These are phyloP conservation scores for Cylindrodendrum hubeiense DNA, from an alignment of 2,329 filamentous ascomycete species.

Conservation along the genomic window DNA sequence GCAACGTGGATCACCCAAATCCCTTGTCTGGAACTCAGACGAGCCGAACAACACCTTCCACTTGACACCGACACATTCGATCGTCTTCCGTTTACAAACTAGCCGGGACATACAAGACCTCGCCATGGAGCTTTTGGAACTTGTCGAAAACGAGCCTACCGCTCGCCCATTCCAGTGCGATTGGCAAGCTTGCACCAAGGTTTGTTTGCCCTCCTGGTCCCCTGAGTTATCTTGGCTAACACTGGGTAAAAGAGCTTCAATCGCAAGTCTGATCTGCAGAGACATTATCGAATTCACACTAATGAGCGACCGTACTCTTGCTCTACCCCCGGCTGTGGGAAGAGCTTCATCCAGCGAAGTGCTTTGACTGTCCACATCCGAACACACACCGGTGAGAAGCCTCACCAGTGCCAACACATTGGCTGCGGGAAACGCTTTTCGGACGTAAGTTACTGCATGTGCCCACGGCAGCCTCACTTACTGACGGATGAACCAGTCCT, in stretches of 20 bases:
- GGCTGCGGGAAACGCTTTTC: constrained; percentile 78
- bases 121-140: constrained; percentile 71
- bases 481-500: constrained; percentile 61
- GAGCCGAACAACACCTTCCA: constrained; percentile 13
- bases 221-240: constrained; percentile 21
- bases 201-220: constrained; percentile 43
- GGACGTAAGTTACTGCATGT: constrained; percentile 63
- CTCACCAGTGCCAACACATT: constrained; percentile 74
- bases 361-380: constrained; percentile 78
- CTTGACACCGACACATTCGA: not conserved
- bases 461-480: not conserved
- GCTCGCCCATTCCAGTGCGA: constrained; percentile 74
- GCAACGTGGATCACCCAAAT: constrained; percentile 13
- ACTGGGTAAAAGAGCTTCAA: constrained; percentile 71
- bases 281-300: constrained; percentile 79
- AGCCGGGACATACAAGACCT: constrained; percentile 5
- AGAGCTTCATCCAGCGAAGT: constrained; percentile 79
- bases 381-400: constrained; percentile 79
- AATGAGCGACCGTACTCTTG: constrained; percentile 78
- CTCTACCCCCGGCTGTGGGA: constrained; percentile 70
- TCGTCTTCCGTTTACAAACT: constrained; percentile 1
- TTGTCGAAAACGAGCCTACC: constrained; percentile 73
- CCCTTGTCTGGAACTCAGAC: constrained; percentile 20
- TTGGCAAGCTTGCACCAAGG: constrained; percentile 73
- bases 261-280: constrained; percentile 77